Evolutionary conservation across 148 eudicot genomes (phyloP), one percentile per base, ranked within the genome.

Genomic region (Persicaria tinctoria): DNA sequence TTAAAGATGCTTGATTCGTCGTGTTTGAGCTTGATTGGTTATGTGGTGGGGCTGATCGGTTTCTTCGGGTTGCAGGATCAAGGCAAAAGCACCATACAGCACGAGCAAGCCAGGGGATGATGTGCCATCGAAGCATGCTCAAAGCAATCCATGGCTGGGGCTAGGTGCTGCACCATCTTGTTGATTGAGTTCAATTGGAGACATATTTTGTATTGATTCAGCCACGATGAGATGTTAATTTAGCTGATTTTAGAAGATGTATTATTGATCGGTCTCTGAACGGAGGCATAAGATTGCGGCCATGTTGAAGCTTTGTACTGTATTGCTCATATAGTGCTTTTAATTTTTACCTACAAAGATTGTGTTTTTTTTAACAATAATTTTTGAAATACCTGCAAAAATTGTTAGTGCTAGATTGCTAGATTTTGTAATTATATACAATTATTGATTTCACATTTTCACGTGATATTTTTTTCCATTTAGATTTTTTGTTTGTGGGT

Each of bases 31-130:
- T 32, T 32, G 41, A 32, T 32, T 32, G 41, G 2, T 32, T 23
- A 1, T 27, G 6, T 3, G 4, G 6, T 3, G 4, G n/a, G 44
- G 5, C 70, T 66, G 8, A 57, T 57, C 14, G 16, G 16, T 27
- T 66, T 66, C 32, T 3, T 13, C 13, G 46, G 48, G 0, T n/a
- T 71, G 45, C 74, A 72, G 74, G 46, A 74, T 74, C 45, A 55
- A 38, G 5, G 76, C 76, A 0, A 74, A 55, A 46, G 76, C 76
- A 74, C 76, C 76, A n/a, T 74, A 74, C 59, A 53, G 20, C 63
- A 51, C 64, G 2, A 45, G 47, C 68, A 51, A 53, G 41, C 4
- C 48, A 51, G 59, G 27, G 1, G 76, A 53, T 23, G 63, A 51
- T 38, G 17, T 32, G 76, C 66, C 59, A 27, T 14, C 5, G 66